Evolutionary conservation across 805 yeast species (phyloP), one percentile per base, ranked within the genome.

Genomic region (Sugiyamaella smithiae): DNA sequence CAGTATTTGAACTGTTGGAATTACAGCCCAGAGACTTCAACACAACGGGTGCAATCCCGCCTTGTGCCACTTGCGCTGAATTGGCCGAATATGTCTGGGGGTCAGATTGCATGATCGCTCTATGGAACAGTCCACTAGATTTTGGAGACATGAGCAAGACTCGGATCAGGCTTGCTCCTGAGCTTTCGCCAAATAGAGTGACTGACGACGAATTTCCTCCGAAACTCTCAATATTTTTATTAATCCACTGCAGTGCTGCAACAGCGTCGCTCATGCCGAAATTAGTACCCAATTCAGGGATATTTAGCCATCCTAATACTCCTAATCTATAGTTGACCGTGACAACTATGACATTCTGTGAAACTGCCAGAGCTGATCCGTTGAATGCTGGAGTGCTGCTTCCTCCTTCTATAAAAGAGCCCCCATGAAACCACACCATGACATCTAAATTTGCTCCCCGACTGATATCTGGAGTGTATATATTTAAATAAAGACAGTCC

Each of bases 181-280:
- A 73, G 37, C 65, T 56, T 52, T 67, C 67, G 6, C 75, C 74
- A 54, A 65, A 58, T n/a, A 70, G 54, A 1, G 72, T 68, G 14
- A 71, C 62, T 47, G 53, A 55, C 24, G 57, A 51, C 1, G 67
- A 62, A 48, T 70, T 60, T 22, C 75, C 74, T 11, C 73, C 73
- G 53, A 70, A 70, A 28, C 48, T 41, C 8, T 38, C 54, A 43
- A 70, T 70, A 52, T 70, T 62, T 32, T 61, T 58, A 32, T 59
- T 50, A 14, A 64, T 59, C 75, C 75, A 71, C 14, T 62, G 56
- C 23, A 67, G 52, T 2, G 70, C 74, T 16, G 46, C 40, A 12
- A 67, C 55, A 45, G 66, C 72, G 47, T 71, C 75, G 35, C 59
- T 55, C 3, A 71, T 48, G 1, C 73, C 75, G 43, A 59, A 59